A percentile compares a stretch with the other conserved stretches of the same genome.
Evolutionary conservation across 805 yeast genomes (phyloP).

Genomic region (Metschnikowia drakensbergensis): DNA sequence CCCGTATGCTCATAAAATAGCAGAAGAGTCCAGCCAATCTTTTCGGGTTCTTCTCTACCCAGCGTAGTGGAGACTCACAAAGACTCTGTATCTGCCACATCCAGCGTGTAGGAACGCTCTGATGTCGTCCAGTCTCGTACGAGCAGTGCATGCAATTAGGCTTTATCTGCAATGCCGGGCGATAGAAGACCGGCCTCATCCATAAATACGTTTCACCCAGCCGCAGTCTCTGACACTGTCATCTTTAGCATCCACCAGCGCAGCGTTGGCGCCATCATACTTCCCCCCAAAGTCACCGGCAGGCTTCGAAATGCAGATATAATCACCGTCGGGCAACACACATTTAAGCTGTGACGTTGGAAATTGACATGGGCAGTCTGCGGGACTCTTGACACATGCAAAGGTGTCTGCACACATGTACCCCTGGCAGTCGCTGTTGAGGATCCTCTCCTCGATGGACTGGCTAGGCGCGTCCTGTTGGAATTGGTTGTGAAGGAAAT

Average conservation of each 20-base stretch:
- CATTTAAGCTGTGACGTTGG: conserved; percentile 85
- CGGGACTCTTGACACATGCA: conserved; percentile 63
- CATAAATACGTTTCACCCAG: conserved; percentile 69
- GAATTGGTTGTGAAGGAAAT: conserved; percentile 25
- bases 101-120: too few relatives aligned
- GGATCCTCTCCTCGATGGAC: conserved; percentile 36
- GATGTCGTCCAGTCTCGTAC: too few relatives aligned
- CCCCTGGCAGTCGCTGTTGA: conserved; percentile 48
- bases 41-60: too few relatives aligned
- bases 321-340: conserved; percentile 62
- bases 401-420: conserved; percentile 84
- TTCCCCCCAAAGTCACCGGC: conserved; percentile 37
- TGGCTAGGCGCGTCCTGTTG: conserved; percentile 6
- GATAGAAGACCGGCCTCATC: background rate
- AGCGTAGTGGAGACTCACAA: too few relatives aligned
- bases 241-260: conserved; percentile 49
- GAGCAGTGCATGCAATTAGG: too few relatives aligned
- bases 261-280: conserved; percentile 41
- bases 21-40: too few relatives aligned
- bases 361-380: conserved; percentile 87
- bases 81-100: too few relatives aligned
- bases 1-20: too few relatives aligned
- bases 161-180: too few relatives aligned
- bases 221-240: conserved; percentile 68
- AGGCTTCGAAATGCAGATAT: conserved; percentile 82